A percentile compares a stretch with the other conserved stretches of the same genome.
Conservation (phyloP, 2,329 filamentous ascomycete genomes). For the Macrophomina tecta region DNA sequence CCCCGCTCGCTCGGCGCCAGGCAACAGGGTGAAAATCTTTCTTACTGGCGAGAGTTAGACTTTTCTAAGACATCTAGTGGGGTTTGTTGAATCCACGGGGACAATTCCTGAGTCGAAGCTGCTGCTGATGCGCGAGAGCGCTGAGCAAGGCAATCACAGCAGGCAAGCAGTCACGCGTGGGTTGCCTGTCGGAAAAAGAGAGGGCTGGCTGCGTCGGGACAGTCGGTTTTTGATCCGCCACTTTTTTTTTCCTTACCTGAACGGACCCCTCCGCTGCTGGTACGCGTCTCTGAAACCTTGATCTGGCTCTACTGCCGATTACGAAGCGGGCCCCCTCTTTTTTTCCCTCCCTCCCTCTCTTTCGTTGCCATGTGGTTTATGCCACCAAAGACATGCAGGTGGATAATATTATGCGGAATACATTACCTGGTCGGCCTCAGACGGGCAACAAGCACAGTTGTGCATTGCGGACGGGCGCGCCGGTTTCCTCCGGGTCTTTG, state of each 20-base stretch:
- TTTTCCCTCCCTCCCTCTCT: too few relatives aligned
- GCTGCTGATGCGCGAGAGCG: neutral
- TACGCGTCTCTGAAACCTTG: neutral
- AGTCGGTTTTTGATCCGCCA: neutral
- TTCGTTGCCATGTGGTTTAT: neutral
- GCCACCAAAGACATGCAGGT: conserved; percentile 18
- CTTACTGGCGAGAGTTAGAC: conserved; percentile 4
- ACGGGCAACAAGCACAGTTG: neutral
- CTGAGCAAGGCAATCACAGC: neutral
- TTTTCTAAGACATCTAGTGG: neutral
- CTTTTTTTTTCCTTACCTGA: neutral
- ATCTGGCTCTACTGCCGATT: conserved; percentile 8
- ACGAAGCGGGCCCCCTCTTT: neutral
- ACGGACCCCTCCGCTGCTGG: neutral
- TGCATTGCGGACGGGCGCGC: neutral
- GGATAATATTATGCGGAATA: conserved; percentile 1
- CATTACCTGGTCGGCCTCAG: neutral
- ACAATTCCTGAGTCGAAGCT: neutral
- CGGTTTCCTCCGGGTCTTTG: conserved; percentile 3
- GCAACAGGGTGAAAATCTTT: neutral
- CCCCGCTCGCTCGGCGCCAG: neutral
- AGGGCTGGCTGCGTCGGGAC: neutral
- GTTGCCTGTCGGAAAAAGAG: conserved; percentile 11
- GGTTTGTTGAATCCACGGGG: neutral
- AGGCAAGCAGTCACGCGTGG: conserved; percentile 12